Conservation (phyloP, 2,329 filamentous ascomycete genomes). For the Pestalotiopsis sp. region DNA sequence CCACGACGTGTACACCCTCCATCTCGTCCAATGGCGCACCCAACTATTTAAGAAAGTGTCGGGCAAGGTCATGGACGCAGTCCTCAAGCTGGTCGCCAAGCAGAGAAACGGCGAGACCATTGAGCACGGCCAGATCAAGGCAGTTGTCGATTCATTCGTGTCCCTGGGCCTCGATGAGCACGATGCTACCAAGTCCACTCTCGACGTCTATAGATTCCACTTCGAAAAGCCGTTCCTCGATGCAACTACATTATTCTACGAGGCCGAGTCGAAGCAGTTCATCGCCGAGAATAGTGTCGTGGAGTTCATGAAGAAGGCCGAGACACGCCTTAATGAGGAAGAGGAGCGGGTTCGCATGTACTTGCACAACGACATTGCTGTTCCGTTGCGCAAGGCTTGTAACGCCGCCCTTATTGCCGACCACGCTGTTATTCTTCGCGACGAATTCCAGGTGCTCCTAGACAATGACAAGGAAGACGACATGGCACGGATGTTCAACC, state of each 20-base stretch:
- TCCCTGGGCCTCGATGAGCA: slow-evolving; percentile 92
- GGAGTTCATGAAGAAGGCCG: slow-evolving; percentile 99
- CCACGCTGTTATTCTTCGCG: slow-evolving; percentile 82
- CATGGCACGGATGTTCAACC: slow-evolving; percentile 93
- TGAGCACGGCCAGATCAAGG: slow-evolving; percentile 95
- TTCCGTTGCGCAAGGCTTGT: slow-evolving; percentile 82
- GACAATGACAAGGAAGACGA: slow-evolving; percentile 96
- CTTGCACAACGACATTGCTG: slow-evolving; percentile 85
- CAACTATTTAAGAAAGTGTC: slow-evolving; percentile 87
- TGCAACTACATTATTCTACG: slow-evolving; percentile 84
- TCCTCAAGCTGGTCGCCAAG: slow-evolving; percentile 93
- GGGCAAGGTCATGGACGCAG: slow-evolving; percentile 89
- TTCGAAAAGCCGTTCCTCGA: slow-evolving; percentile 92
- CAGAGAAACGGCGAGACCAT: slow-evolving; percentile 98
- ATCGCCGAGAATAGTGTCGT: slow-evolving; percentile 96
- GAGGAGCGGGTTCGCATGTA: slow-evolving; percentile 93
- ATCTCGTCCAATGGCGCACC: slow-evolving; percentile 92
- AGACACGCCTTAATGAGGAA: slow-evolving; percentile 85
- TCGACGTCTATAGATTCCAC: slow-evolving; percentile 90
- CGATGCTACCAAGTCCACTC: slow-evolving; percentile 89
- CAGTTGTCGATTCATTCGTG: slow-evolving; percentile 94
- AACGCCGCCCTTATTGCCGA: slow-evolving; percentile 88
- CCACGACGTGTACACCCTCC: slow-evolving; percentile 96
- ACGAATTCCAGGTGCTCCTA: slow-evolving; percentile 93
- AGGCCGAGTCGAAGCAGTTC: slow-evolving; percentile 90